Percentiles rank a stretch among this genome's conserved stretches.
These are phyloP conservation scores for Plectosphaerella plurivora DNA, from an alignment of 2,329 filamentous ascomycete species.

Conservation along the genomic window DNA sequence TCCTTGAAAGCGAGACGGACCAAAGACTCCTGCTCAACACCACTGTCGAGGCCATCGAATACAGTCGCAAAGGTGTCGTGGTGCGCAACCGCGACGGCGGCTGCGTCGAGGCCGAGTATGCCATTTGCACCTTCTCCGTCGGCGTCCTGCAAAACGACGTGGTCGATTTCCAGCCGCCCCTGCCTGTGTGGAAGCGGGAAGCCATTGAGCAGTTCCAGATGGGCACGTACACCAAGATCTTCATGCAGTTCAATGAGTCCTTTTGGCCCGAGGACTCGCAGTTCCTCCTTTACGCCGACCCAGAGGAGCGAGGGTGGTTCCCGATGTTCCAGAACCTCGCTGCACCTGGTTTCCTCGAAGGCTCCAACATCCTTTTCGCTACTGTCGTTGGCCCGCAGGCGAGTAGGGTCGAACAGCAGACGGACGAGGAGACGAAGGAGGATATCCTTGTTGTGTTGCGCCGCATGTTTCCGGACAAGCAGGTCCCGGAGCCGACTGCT, in stretches of 20 bases:
- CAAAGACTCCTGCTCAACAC: slow-evolving; percentile 54
- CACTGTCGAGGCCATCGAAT: slow-evolving; percentile 48
- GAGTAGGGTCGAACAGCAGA: slow-evolving; percentile 54
- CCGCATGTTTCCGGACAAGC: slow-evolving; percentile 54
- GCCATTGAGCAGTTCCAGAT: slow-evolving; percentile 63
- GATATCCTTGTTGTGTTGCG: slow-evolving; percentile 55
- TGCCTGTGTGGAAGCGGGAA: slow-evolving; percentile 61
- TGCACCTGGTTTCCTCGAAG: slow-evolving; percentile 51
- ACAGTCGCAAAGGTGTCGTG: slow-evolving; percentile 46
- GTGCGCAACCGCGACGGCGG: slow-evolving; percentile 47
- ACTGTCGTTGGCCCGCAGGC: slow-evolving; percentile 55
- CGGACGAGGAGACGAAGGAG: slow-evolving; percentile 50
- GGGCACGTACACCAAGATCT: slow-evolving; percentile 71
- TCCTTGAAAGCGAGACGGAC: slow-evolving; percentile 49
- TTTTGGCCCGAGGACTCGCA: slow-evolving; percentile 53
- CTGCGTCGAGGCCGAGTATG: slow-evolving; percentile 56
- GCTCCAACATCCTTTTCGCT: slow-evolving; percentile 61
- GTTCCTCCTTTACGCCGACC: slow-evolving; percentile 41
- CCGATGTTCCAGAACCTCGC: slow-evolving; percentile 63
- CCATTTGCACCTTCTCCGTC: slow-evolving; percentile 63
- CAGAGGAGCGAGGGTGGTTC: slow-evolving; percentile 34
- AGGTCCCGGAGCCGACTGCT: slow-evolving; percentile 53
- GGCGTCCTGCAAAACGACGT: slow-evolving; percentile 62
- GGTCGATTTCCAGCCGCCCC: slow-evolving; percentile 51
- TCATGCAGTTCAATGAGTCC: slow-evolving; percentile 62